Evolutionary conservation across 2,329 filamentous ascomycete genomes (phyloP).

Genomic region (Neofusicoccum cordaticola): DNA sequence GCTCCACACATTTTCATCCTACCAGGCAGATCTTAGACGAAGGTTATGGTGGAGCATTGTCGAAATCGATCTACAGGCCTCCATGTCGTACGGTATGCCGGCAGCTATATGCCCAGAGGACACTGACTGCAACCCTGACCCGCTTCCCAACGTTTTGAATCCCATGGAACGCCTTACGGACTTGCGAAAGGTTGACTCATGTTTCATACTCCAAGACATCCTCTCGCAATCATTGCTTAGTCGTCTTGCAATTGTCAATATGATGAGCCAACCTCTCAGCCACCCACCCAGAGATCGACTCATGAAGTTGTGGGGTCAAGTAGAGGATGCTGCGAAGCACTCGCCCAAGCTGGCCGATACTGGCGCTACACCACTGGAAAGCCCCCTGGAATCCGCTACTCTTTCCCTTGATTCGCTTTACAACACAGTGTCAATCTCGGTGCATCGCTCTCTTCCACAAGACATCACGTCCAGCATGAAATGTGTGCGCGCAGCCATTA

Average conservation of each 20-base stretch:
- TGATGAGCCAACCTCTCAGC: neutral
- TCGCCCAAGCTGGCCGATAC: neutral
- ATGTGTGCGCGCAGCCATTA: neutral
- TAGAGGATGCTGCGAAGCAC: neutral
- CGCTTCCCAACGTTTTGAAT: neutral
- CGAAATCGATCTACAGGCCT: conserved; percentile 37
- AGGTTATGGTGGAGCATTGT: conserved; percentile 45
- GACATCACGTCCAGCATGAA: neutral
- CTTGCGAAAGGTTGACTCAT: no score
- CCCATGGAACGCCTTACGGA: no score
- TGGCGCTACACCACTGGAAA: neutral
- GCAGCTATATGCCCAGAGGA: conserved; percentile 29
- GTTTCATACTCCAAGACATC: neutral
- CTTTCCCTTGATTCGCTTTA: no score
- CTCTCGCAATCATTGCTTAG: neutral
- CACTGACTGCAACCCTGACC: conserved; percentile 26
- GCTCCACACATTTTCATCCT: conserved; percentile 35
- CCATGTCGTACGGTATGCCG: conserved; percentile 22
- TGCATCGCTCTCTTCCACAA: neutral
- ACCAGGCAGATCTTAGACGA: conserved; percentile 41
- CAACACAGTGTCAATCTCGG: neutral
- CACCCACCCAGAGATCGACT: neutral
- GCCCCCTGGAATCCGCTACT: neutral
- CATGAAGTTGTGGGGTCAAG: neutral
- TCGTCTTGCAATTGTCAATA: neutral